Evolutionary conservation across 164 flowering plant species (phyloP).

Genomic region (Vitis cinerea): DNA sequence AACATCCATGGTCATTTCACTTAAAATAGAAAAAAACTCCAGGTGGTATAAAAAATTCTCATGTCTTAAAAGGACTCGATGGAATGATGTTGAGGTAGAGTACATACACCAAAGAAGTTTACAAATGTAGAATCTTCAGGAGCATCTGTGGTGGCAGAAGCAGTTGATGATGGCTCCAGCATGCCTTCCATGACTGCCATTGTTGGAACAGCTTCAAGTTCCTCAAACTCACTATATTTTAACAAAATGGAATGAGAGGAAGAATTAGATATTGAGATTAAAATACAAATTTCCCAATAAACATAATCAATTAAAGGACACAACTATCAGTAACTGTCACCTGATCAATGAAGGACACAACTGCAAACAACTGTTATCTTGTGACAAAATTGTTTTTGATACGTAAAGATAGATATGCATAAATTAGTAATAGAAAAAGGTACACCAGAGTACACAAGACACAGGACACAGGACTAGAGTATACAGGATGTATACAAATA

Average conservation of each 20-base stretch:
- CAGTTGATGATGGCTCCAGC: conserved; percentile 40
- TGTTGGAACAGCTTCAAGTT: conserved; percentile 48
- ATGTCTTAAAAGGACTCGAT: background rate
- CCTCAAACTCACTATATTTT: conserved; percentile 50
- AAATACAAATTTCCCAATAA: background rate
- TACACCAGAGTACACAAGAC: too few species aligned
- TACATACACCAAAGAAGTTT: conserved; percentile 50
- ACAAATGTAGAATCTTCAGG: conserved; percentile 44
- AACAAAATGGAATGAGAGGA: background rate
- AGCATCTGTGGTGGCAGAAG: conserved; percentile 25
- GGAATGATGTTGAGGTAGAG: background rate
- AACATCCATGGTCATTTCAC: background rate
- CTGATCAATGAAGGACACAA: too few species aligned
- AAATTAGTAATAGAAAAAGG: too few species aligned
- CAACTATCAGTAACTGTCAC: too few species aligned
- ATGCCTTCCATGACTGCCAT: conserved; percentile 44
- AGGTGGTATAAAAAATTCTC: background rate
- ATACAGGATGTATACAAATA: too few species aligned
- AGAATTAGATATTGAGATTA: background rate
- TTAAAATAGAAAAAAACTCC: background rate
- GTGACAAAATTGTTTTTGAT: too few species aligned
- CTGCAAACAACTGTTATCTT: too few species aligned
- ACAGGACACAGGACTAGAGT: too few species aligned
- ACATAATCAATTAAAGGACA: background rate
- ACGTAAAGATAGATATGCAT: too few species aligned